These are phyloP conservation scores for Pichiaceae sp. DNA, from an alignment of 1,139 yeast genomes.

Conservation along the genomic window DNA sequence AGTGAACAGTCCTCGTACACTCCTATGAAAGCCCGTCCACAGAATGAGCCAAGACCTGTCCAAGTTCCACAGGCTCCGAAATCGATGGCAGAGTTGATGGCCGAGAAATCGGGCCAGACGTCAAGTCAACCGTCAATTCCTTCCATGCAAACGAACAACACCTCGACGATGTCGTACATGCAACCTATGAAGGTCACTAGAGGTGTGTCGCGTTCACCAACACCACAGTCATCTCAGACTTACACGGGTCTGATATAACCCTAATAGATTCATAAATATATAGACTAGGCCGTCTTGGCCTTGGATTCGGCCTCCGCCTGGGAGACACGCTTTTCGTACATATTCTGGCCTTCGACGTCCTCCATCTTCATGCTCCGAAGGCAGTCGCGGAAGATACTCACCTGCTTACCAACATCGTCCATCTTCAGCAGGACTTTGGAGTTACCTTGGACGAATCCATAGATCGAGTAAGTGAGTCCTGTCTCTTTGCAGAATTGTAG, in stretches of 20 bases:
- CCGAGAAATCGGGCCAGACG: constrained; percentile 11
- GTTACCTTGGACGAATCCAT: constrained; percentile 78
- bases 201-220: neutral
- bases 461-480: constrained; percentile 77
- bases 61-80: constrained; percentile 7
- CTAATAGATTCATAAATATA: neutral
- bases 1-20: neutral
- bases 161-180: constrained; percentile 7
- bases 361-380: constrained; percentile 41
- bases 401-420: constrained; percentile 74
- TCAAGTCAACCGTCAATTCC: neutral
- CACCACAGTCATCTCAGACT: neutral
- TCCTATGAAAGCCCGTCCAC: neutral
- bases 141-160: neutral
- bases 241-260: neutral
- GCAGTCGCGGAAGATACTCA: constrained; percentile 62
- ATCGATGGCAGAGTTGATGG: constrained; percentile 8
- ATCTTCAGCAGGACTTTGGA: constrained; percentile 59
- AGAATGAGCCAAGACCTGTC: constrained; percentile 8
- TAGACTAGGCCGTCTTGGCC: neutral
- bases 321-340: constrained; percentile 20
- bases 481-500: constrained; percentile 66
- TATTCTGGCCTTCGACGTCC: constrained; percentile 16
- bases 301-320: neutral
- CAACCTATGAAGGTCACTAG: constrained; percentile 16